Base-by-base conservation (phyloP, 2,329 filamentous ascomycete species). In the Samsoniella hepiali region DNA sequence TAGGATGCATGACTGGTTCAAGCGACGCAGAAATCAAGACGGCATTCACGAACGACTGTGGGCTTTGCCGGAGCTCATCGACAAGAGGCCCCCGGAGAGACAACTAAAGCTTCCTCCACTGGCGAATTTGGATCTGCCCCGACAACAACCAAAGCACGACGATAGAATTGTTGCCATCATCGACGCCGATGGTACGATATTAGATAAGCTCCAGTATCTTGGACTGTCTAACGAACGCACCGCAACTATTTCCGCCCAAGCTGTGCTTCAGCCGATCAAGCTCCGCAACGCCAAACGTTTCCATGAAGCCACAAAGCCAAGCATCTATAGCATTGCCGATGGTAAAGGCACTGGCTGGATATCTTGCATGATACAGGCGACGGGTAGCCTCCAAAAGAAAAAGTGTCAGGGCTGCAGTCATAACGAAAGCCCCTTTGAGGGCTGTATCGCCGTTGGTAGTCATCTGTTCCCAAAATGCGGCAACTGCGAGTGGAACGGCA, bases 401-500 rank as follows among this genome's bases (percentile, higher is more conserved):
- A 73, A 75, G 34, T 83, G 81, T 58, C 66, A 71, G 0, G 76
- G 74, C 1, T 83, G 81, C 60, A 69, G 75, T 1, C 77, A 74
- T 61, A 75, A 76, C 32, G 72, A 76, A 29, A 81, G 81, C 0
- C 76, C 76, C 0, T 83, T 81, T 66, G 75, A 76, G 1, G 72
- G 76, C 5, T 83, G 81, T 68, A 74, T 82, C 56, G 74, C 79
- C 31, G 70, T 81, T 15, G 76, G 75, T 5, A 76, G 74, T 5
- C 69, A 71, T 7, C 71, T 78, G 4, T 81, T 82, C 59, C 76
- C 76, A 3, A 77, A 79, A 34, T 83, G 81, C 63, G 81, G 79
- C 36, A 83, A 83, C 65, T 83, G 81, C 65, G 79, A 82, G 67
- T 83, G 81, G 81, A 79, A 78, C 65, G 75, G 74, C 2, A 73